Percentiles rank a stretch among this genome's conserved stretches.
Evolutionary conservation across 2,329 filamentous ascomycete genomes (phyloP).

Genomic region (Cordyceps cicadae): DNA sequence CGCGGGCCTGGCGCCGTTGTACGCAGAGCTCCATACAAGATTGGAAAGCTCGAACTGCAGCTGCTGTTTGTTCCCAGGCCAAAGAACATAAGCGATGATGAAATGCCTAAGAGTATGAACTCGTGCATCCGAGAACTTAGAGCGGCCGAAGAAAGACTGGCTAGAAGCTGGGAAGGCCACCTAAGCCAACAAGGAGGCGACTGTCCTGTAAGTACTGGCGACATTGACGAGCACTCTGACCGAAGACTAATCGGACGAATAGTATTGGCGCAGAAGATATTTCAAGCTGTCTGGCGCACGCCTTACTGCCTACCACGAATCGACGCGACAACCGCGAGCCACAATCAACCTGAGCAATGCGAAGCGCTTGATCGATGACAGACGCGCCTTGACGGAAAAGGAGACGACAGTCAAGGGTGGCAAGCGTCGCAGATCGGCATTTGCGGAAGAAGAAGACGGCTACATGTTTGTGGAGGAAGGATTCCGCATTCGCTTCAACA

Average conservation of each 20-base stretch:
- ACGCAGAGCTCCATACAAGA: conserved; percentile 87
- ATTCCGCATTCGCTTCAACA: conserved; percentile 97
- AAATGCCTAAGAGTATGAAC: conserved; percentile 99
- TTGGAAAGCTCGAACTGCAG: conserved; percentile 90
- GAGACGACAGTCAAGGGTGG: conserved; percentile 70
- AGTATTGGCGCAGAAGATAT: conserved; percentile 97
- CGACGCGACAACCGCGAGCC: conserved; percentile 86
- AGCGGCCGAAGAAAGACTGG: conserved; percentile 73
- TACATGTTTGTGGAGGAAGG: conserved; percentile 99
- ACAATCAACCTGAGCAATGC: conserved; percentile 96
- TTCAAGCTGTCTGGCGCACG: conserved; percentile 90
- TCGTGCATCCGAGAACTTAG: conserved; percentile 88
- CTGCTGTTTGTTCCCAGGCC: conserved; percentile 91
- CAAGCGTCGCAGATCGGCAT: conserved; percentile 82
- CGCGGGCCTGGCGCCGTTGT: conserved; percentile 61
- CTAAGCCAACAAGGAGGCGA: conserved; percentile 96
- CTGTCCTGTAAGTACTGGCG: conserved; percentile 67
- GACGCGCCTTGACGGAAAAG: conserved; percentile 71
- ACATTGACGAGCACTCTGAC: conserved; percentile 20
- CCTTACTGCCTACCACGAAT: conserved; percentile 91
- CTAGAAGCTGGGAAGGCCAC: conserved; percentile 76
- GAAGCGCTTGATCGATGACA: conserved; percentile 87
- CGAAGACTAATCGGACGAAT: conserved; percentile 23
- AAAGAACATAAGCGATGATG: conserved; percentile 76
- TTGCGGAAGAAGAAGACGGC: conserved; percentile 95